Base-by-base conservation (phyloP, 768 basidiomycete genomes). In the Mrakia hoshinonis region DNA sequence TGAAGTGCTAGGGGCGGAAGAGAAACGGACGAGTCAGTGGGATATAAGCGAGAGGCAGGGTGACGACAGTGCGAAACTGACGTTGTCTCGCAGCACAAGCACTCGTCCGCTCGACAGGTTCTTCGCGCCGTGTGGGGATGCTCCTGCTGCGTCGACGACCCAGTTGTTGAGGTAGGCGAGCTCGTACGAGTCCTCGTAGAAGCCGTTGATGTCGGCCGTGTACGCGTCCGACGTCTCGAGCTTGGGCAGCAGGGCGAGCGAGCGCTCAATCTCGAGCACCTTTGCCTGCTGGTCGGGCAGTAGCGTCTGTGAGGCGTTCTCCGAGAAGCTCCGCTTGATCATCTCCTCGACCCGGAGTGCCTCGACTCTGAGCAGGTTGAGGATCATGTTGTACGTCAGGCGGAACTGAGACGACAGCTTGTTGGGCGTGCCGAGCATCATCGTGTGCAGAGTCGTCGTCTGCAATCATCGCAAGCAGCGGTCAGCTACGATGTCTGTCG, bases 311-410 rank as follows among this genome's bases (percentile, higher is more conserved):
- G 96, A 89, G 1, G 92, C 88, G 77, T 98, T 98, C 81, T 99
- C 96, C 22, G 96, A 98, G 80, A 99, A 99, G 78, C 91, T 93
- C 48, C 96, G 85, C 79, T 98, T 98, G 78, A 99, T 98, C 96
- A 99, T 99, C 80, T 99, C 96, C 77, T 99, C 96, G 22, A 98
- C 95, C 72, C 87, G 84, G 60, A 99, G 83, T 0, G 96, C 94
- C 77, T 99, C 96, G 12, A 99, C 96, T 24, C 96, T 87, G 12
- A 99, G 84, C 48, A 99, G 81, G 77, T 99, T 99, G 73, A 99
- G 81, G 73, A 99, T 98, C 96, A 99, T 98, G 79, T 97, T 98
- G 81, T 98, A 99, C 1, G 96, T 99, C 74, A 99, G 83, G 68
- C 96, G 85, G 83, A 99, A 99, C 77, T 98, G 96, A 0, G 95